A percentile compares a stretch with the other conserved stretches of the same genome.
Evolutionary conservation across 2,329 filamentous ascomycete genomes (phyloP).

Genomic region (Penicillium hesseltinei): DNA sequence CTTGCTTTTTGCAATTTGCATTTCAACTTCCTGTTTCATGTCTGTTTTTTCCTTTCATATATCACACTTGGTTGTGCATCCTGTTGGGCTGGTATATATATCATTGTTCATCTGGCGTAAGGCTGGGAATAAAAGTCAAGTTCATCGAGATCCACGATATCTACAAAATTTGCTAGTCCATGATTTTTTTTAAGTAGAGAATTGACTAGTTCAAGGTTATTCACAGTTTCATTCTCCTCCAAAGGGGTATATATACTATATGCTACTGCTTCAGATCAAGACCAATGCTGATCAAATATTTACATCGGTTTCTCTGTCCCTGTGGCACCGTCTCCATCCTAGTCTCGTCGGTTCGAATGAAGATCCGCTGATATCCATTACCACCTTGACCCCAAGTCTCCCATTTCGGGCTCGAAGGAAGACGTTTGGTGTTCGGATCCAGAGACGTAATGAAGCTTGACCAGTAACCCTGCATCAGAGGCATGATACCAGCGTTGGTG

Average conservation of each 20-base stretch:
- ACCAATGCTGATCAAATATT: conserved; percentile 52
- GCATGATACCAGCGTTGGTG: conserved; percentile 58
- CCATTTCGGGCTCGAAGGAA: conserved; percentile 53
- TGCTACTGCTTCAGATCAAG: conserved; percentile 47
- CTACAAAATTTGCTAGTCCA: background rate
- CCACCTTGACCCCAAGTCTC: conserved; percentile 39
- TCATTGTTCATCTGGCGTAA: conserved; percentile 20
- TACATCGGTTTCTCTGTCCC: conserved; percentile 46
- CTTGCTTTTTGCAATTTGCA: conserved; percentile 6
- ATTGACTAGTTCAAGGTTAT: background rate
- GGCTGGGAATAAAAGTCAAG: conserved; percentile 23
- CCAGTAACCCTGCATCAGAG: conserved; percentile 69
- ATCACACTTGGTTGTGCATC: conserved; percentile 10
- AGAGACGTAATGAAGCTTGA: conserved; percentile 66
- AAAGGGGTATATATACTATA: background rate
- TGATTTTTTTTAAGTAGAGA: background rate
- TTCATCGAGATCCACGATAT: conserved; percentile 4
- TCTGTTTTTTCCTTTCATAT: conserved; percentile 9
- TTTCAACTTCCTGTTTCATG: conserved; percentile 4
- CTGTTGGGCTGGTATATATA: conserved; percentile 20
- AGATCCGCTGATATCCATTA: conserved; percentile 38
- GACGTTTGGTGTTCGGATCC: conserved; percentile 62
- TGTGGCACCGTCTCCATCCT: conserved; percentile 48
- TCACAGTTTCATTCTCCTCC: background rate
- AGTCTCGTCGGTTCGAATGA: conserved; percentile 45